Conservation (phyloP, 345 rosid species). For the Syzygium grande region DNA sequence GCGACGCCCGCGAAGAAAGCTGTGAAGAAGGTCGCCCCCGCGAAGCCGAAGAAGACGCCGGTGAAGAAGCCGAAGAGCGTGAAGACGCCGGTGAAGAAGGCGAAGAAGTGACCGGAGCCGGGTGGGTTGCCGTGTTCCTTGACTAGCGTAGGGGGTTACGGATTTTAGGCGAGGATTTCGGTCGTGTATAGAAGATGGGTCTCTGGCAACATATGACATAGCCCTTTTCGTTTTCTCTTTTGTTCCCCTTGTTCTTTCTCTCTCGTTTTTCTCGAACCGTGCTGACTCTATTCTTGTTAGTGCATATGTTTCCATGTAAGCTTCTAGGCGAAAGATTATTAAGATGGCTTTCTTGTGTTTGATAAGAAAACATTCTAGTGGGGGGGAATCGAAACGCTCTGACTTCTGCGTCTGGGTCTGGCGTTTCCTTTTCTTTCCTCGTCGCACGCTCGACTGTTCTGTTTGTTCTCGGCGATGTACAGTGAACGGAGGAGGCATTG, state of each 20-base stretch:
- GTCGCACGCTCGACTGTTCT: not conserved
- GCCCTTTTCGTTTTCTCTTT: not conserved
- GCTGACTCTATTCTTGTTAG: not conserved
- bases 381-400: not conserved
- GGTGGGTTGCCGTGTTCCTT: not conserved
- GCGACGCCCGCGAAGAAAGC: constrained; percentile 18
- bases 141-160: not conserved
- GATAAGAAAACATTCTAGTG: not conserved
- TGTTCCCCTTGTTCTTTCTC: not conserved
- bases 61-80: constrained; percentile 25
- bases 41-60: constrained; percentile 6
- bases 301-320: not conserved
- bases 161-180: not conserved
- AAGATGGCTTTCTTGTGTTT: not conserved
- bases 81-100: constrained; percentile 26
- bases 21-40: not conserved
- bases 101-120: constrained; percentile 12
- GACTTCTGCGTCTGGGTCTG: not conserved
- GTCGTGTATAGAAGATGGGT: not conserved
- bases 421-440: not conserved
- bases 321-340: not conserved
- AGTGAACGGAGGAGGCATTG: not conserved
- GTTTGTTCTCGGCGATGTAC: not conserved
- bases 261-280: not conserved
- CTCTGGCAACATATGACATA: not conserved